Evolutionary conservation across 2,329 filamentous ascomycete genomes (phyloP).

Genomic region (Colletotrichum sp.): DNA sequence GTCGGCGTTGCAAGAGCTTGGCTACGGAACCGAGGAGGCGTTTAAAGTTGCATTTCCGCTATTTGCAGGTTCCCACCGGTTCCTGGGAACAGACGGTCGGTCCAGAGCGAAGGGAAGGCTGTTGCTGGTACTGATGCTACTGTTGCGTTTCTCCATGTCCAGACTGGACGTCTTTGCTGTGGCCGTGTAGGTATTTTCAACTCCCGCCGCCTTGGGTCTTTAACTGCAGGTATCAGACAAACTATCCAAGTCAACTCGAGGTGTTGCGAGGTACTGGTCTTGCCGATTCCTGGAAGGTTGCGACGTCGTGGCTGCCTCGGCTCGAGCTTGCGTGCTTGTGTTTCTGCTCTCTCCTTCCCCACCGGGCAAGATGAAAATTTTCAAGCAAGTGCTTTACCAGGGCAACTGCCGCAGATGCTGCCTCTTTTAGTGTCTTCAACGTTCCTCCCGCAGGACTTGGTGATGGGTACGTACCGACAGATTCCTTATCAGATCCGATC

Average conservation of each 20-base stretch:
- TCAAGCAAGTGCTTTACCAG: neutral
- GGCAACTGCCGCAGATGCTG: conserved; percentile 1
- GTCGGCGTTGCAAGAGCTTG: neutral
- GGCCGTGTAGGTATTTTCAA: neutral
- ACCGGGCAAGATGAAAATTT: neutral
- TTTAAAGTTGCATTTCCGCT: conserved; percentile 5
- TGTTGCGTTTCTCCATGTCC: neutral
- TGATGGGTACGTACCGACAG: conserved; percentile 4
- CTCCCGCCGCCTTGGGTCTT: too few species aligned
- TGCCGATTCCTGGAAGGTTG: neutral
- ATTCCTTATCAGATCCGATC: conserved; percentile 20
- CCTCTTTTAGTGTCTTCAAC: conserved; percentile 6
- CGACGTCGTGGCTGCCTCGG: neutral
- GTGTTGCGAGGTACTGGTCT: neutral
- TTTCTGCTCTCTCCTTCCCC: neutral
- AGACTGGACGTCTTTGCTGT: fast-evolving
- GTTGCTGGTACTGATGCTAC: neutral
- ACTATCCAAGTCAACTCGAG: neutral
- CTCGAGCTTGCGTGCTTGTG: neutral
- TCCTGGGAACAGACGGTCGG: neutral
- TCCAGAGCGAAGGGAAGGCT: neutral
- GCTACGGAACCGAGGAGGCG: conserved; percentile 7
- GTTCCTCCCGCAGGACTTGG: neutral
- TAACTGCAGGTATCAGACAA: too few species aligned
- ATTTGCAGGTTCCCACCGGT: neutral